Evolutionary conservation across 495 filamentous ascomycete genomes (phyloP), one percentile per base, ranked within the genome.

Genomic region (Lentithecium fluviatile): DNA sequence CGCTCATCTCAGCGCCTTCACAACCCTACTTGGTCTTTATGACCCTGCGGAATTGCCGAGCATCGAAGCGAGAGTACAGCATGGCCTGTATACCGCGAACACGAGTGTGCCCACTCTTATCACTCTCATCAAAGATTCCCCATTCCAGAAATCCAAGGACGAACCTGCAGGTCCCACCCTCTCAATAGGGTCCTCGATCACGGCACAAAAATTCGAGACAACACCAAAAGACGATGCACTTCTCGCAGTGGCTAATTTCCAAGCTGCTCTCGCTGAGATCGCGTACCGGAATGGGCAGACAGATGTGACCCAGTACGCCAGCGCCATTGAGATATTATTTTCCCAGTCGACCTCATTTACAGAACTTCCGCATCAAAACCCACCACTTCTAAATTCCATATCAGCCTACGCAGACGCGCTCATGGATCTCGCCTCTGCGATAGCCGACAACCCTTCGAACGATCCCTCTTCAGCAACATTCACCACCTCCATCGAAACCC

Each of bases 361-460:
- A 62, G 73, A 3, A 69, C 75, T 2, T 6, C 68, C 80, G 1
- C 70, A 76, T 0, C 67, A 78, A 1, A 71, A 75, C 0, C 61
- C 64, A 6, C 10, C 29, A 10, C 10, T 4, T 32, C 75, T 79
- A 0, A 78, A 80, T 56, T 78, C 74, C 34, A 73, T 85, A 7
- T 82, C 79, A 65, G 78, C 73, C 37, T 81, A 82, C 69, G 83
- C 83, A 17, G 84, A 88, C 46, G 79, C 83, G 6, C 71, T 85
- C 23, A 72, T 79, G 13, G 77, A 80, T 23, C 79, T 87, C 56
- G 80, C 80, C 51, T 56, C 65, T 34, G 65, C 68, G 15, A 45
- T 71, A 8, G 34, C 54, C 0, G 68, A 73, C 8, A 23, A 8
- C 6, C 46, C 45, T 0, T 8, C n/a, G 12, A 45, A 58, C 29